Conservation (phyloP, 306 rosid species). For the Trifolium dubium region DNA sequence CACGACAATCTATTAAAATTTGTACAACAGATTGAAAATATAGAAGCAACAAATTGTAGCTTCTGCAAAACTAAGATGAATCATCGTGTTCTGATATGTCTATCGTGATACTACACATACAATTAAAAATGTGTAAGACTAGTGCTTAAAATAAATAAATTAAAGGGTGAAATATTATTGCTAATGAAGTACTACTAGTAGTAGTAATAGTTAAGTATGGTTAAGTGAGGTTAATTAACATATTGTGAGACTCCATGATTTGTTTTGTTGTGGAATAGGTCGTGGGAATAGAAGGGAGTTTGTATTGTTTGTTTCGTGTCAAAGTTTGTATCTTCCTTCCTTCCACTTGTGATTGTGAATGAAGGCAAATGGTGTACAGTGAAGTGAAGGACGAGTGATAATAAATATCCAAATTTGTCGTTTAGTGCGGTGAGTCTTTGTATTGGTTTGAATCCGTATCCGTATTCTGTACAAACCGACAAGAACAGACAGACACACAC, state of each 20-base stretch:
- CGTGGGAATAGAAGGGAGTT: neutral
- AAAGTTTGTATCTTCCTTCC: constrained; percentile 37
- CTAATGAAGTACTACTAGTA: neutral
- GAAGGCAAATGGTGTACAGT: constrained; percentile 13
- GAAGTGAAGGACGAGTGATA: constrained; percentile 27
- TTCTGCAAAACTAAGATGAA: too few relatives aligned
- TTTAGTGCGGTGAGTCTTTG: constrained; percentile 40
- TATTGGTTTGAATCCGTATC: constrained; percentile 32
- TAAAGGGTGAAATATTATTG: neutral
- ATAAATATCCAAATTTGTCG: constrained; percentile 50
- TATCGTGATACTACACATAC: too few relatives aligned
- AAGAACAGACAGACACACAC: constrained; percentile 16
- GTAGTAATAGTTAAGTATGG: too few relatives aligned
- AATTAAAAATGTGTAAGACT: too few relatives aligned
- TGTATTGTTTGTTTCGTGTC: constrained; percentile 14
- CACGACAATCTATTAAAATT: too few relatives aligned
- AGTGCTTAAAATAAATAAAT: too few relatives aligned
- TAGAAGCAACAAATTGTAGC: too few relatives aligned
- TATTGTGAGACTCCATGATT: neutral
- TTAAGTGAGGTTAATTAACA: neutral
- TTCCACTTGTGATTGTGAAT: constrained; percentile 47
- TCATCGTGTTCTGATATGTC: too few relatives aligned
- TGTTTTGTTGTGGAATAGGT: neutral
- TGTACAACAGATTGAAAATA: too few relatives aligned
- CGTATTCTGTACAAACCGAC: constrained; percentile 39